Evolutionary conservation across 306 rosid genomes (phyloP).

Genomic region (Acacia confusa): DNA sequence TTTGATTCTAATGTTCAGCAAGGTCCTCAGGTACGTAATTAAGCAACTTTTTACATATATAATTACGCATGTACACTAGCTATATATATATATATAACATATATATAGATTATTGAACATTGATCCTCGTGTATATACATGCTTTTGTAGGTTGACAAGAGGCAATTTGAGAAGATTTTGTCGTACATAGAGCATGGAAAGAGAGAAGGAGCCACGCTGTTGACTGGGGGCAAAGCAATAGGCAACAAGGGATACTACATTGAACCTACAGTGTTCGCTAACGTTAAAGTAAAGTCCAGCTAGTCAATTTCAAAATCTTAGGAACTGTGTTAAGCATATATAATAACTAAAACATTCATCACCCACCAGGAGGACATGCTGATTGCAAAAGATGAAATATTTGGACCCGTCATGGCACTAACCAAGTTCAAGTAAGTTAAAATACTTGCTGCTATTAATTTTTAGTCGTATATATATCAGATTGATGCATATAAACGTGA

Average conservation of each 20-base stretch:
- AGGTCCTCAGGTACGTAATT: constrained; percentile 71
- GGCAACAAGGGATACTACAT: constrained; percentile 81
- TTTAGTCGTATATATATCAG: neutral
- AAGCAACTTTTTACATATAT: neutral
- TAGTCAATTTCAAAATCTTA: neutral
- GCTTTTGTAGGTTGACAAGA: constrained; percentile 62
- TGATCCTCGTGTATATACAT: neutral
- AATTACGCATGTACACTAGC: neutral
- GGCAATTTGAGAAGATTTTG: constrained; percentile 69
- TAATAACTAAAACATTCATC: no score
- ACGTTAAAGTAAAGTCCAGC: constrained; percentile 57
- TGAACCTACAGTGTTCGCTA: constrained; percentile 77
- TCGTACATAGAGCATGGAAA: constrained; percentile 80
- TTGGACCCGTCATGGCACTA: constrained; percentile 75
- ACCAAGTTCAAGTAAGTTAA: constrained; percentile 79
- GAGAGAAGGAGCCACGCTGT: constrained; percentile 84
- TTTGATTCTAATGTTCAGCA: constrained; percentile 73
- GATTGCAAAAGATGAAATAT: constrained; percentile 72
- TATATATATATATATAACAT: neutral
- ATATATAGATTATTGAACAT: neutral
- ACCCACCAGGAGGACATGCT: constrained; percentile 57
- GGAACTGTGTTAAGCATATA: no score
- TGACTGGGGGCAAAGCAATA: constrained; percentile 72
- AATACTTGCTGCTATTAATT: neutral
- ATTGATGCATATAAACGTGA: neutral